A percentile compares a stretch with the other conserved stretches of the same genome.
These are phyloP conservation scores for Dactylellina sp. DNA, from an alignment of 2,329 filamentous ascomycete genomes.

Conservation along the genomic window DNA sequence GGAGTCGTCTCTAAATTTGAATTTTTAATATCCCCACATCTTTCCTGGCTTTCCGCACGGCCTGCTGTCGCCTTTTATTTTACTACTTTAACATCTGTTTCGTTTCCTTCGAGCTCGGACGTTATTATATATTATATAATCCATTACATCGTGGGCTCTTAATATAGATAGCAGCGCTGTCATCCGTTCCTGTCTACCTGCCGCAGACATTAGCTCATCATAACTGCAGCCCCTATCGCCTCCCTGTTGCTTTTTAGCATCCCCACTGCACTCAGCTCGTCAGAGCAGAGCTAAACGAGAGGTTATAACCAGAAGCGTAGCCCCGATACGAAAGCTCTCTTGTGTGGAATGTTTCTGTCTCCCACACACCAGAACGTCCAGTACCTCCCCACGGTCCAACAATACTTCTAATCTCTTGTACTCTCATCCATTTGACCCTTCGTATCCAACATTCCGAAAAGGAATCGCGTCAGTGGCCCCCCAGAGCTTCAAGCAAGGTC, in stretches of 20 bases:
- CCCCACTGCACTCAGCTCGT: conserved; percentile 40
- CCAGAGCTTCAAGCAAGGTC: conserved; percentile 20
- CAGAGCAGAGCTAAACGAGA: conserved; percentile 52
- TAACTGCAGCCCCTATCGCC: neutral
- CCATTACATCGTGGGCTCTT: conserved; percentile 32
- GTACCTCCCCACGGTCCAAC: conserved; percentile 9
- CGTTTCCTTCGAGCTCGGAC: conserved; percentile 31
- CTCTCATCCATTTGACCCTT: conserved; percentile 19
- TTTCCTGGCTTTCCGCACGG: conserved; percentile 16
- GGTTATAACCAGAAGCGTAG: conserved; percentile 55
- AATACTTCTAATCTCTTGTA: conserved; percentile 1
- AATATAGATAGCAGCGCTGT: conserved; percentile 22
- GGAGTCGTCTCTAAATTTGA: neutral
- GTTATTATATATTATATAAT: conserved; percentile 32
- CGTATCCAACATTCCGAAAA: conserved; percentile 50
- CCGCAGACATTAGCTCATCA: neutral
- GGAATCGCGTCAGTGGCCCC: conserved; percentile 32
- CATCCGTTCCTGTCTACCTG: neutral
- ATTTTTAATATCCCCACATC: conserved; percentile 16
- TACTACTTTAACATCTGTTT: conserved; percentile 3
- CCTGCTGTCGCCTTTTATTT: conserved; percentile 16
- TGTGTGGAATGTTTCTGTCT: conserved; percentile 16
- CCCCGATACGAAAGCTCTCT: conserved; percentile 51
- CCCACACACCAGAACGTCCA: conserved; percentile 17
- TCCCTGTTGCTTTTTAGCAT: neutral